Evolutionary conservation across 208 protist genomes (phyloP).

Genomic region (Crithidia fasciculata): DNA sequence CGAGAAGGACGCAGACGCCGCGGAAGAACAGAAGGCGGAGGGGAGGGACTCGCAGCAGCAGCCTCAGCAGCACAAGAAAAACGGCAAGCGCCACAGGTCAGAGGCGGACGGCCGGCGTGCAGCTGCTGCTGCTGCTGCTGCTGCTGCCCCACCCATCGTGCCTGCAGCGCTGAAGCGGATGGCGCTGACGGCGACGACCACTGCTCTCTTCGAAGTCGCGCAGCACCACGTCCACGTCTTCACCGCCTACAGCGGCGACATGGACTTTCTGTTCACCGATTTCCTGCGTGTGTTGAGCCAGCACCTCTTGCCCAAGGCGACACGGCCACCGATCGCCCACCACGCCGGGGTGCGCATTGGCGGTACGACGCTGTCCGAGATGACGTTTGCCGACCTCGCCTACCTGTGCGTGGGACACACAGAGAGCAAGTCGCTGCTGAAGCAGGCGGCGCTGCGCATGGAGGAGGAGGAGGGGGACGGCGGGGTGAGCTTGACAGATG

Average conservation of each 20-base stretch:
- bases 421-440: slow-evolving; percentile 75
- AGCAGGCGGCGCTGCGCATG: slow-evolving; percentile 74
- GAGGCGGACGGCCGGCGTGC: not conserved
- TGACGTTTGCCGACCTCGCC: slow-evolving; percentile 74
- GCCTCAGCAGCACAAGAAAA: not conserved
- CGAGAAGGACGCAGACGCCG: not conserved
- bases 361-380: slow-evolving; percentile 36
- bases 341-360: slow-evolving; percentile 41
- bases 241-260: slow-evolving; percentile 75
- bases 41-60: not conserved
- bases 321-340: slow-evolving; percentile 49
- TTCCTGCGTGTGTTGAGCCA: slow-evolving; percentile 62
- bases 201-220: slow-evolving; percentile 63
- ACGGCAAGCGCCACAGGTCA: not conserved
- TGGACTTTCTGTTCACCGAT: slow-evolving; percentile 75
- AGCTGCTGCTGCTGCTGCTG: not conserved
- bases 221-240: slow-evolving; percentile 69
- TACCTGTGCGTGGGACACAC: slow-evolving; percentile 73
- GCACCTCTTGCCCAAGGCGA: slow-evolving; percentile 53
- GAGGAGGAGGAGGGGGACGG: slow-evolving; percentile 49
- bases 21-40: not conserved
- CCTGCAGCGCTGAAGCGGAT: slow-evolving; percentile 42
- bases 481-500: slow-evolving; percentile 20
- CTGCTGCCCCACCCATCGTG: not conserved
- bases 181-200: slow-evolving; percentile 57